phyloP scores from a whole-genome alignment of 768 basidiomycete genomes.

The Lentinula detonsa region DNA sequence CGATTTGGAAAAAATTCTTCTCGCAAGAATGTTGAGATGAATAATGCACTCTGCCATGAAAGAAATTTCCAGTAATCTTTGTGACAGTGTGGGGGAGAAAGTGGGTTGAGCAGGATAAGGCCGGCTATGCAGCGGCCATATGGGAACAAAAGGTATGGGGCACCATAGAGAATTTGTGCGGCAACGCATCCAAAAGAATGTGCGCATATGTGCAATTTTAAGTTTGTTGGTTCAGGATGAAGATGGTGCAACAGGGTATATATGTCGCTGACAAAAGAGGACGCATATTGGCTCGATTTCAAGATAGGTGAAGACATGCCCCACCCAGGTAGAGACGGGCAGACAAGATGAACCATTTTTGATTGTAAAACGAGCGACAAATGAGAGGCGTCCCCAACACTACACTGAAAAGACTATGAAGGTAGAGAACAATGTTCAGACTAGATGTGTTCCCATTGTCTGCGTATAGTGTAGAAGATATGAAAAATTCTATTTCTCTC shows the following conservation, averaged over 20 bases:
- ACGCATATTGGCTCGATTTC: slow-evolving; percentile 27
- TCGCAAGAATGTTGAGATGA: too few species aligned
- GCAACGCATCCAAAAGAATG: slow-evolving; percentile 49
- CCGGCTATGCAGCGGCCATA: slow-evolving; percentile 39
- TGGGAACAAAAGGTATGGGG: slow-evolving; percentile 45
- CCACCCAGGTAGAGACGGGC: slow-evolving; percentile 56
- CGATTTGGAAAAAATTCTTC: too few species aligned
- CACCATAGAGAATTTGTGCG: slow-evolving; percentile 53
- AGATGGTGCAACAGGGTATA: slow-evolving; percentile 42
- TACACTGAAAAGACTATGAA: slow-evolving; percentile 50
- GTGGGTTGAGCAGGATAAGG: slow-evolving; percentile 39
- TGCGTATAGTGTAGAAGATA: slow-evolving; percentile 24
- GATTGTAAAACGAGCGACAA: slow-evolving; percentile 28
- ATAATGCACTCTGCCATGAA: slow-evolving; percentile 31
- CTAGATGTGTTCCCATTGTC: slow-evolving; percentile 45
- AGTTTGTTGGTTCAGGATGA: slow-evolving; percentile 32
- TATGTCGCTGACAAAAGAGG: slow-evolving; percentile 37
- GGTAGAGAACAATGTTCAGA: slow-evolving; percentile 41
- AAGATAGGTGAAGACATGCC: slow-evolving; percentile 42
- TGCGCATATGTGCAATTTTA: slow-evolving; percentile 45
- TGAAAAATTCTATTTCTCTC: too few species aligned
- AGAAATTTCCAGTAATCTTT: slow-evolving; percentile 37
- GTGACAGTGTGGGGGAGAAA: slow-evolving; percentile 43
- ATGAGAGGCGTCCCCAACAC: slow-evolving; percentile 35
- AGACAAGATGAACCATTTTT: slow-evolving; percentile 37